Conservation (phyloP, 768 basidiomycete species). For the Plicaturopsis crispa region DNA sequence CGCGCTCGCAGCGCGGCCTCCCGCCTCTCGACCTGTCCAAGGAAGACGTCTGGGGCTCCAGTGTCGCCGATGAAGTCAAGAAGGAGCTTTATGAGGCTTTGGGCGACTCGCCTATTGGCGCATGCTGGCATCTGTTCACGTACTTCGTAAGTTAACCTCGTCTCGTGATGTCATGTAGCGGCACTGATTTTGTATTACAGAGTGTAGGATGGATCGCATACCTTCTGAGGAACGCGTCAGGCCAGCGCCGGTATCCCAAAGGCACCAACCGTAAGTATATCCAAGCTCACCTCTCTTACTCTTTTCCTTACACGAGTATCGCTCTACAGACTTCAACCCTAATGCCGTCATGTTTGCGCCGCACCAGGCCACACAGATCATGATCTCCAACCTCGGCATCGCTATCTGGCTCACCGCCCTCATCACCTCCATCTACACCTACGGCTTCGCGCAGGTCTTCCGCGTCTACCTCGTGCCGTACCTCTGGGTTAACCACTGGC, state of each 20-base stretch:
- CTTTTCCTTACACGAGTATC: slow-evolving; percentile 1
- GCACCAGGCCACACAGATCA: slow-evolving; percentile 67
- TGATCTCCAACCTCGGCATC: slow-evolving; percentile 81
- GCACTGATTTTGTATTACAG: slow-evolving; percentile 23
- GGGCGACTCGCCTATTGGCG: slow-evolving; percentile 83
- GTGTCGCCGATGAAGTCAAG: slow-evolving; percentile 58
- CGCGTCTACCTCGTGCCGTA: slow-evolving; percentile 83
- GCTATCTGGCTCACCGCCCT: slow-evolving; percentile 62
- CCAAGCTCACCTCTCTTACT: background rate
- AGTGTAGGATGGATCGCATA: slow-evolving; percentile 85
- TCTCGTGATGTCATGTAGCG: background rate
- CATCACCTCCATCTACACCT: slow-evolving; percentile 43
- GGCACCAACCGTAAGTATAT: slow-evolving; percentile 67
- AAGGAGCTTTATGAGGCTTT: slow-evolving; percentile 78
- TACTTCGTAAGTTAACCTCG: slow-evolving; percentile 46
- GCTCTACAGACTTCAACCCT: slow-evolving; percentile 64
- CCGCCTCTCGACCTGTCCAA: slow-evolving; percentile 60
- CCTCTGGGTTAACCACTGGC: slow-evolving; percentile 93
- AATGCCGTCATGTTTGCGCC: slow-evolving; percentile 74
- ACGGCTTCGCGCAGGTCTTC: slow-evolving; percentile 68
- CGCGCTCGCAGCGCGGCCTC: slow-evolving; percentile 66
- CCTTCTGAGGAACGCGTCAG: slow-evolving; percentile 74
- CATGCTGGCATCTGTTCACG: slow-evolving; percentile 39
- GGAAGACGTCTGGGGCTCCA: slow-evolving; percentile 59
- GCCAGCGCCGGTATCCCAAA: slow-evolving; percentile 73